A percentile compares a stretch with the other conserved stretches of the same genome.
Conservation (phyloP, 1,139 yeast species). For the Taphrina populina region DNA sequence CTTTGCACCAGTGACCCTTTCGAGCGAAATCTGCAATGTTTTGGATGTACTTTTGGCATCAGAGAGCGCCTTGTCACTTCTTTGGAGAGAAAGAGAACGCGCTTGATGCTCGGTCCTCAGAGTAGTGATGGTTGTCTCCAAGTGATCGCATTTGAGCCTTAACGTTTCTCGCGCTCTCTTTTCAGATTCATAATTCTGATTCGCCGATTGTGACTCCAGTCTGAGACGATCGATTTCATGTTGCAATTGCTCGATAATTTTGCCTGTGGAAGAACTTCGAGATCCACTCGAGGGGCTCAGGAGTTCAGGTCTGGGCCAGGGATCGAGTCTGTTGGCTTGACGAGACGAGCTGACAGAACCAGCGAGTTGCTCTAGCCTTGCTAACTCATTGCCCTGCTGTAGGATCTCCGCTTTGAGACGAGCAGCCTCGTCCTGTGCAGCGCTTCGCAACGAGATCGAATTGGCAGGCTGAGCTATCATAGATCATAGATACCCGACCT, state of each 20-base stretch:
- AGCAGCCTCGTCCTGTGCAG: constrained; percentile 20
- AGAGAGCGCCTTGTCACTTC: constrained; percentile 22
- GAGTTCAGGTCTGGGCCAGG: neutral
- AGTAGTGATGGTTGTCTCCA: constrained; percentile 28
- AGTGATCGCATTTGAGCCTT: constrained; percentile 7
- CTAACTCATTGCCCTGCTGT: constrained; percentile 19
- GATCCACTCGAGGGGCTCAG: neutral
- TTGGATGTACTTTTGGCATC: constrained; percentile 12
- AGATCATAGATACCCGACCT: neutral
- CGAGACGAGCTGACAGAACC: constrained; percentile 17
- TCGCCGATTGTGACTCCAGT: constrained; percentile 24
- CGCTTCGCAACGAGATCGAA: constrained; percentile 2
- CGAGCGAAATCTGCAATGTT: neutral
- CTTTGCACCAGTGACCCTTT: constrained; percentile 1
- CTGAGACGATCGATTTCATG: constrained; percentile 29
- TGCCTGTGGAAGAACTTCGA: constrained; percentile 22
- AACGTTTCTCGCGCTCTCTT: constrained; percentile 27
- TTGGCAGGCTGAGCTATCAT: constrained; percentile 5
- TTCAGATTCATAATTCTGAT: constrained; percentile 23
- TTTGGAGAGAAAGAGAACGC: neutral
- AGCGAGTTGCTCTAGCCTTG: constrained; percentile 20
- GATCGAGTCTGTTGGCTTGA: constrained; percentile 4
- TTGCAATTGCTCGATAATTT: constrained; percentile 34
- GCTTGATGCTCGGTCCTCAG: constrained; percentile 20
- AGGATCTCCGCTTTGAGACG: constrained; percentile 19